phyloP scores from a whole-genome alignment of 441 rosid species.

The Biscutella laevigata region DNA sequence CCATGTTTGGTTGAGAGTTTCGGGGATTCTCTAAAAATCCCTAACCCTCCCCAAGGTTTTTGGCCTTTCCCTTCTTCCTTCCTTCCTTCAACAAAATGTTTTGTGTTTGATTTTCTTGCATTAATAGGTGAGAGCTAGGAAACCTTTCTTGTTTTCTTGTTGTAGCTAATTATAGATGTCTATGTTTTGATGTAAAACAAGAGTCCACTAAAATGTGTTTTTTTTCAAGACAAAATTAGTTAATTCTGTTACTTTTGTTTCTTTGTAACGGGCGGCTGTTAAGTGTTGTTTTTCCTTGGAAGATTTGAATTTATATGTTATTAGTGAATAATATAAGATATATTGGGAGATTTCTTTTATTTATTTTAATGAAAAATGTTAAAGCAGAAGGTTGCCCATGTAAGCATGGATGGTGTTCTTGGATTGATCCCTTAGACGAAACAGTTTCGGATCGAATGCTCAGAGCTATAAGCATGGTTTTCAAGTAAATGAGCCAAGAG shows the following conservation, averaged over 20 bases:
- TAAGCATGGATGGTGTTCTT: slow-evolving; percentile 26
- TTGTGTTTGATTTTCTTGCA: not conserved
- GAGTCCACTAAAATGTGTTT: not conserved
- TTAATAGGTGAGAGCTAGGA: slow-evolving; percentile 12
- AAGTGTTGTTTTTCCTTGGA: not conserved
- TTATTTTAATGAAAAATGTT: not conserved
- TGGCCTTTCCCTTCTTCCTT: not conserved
- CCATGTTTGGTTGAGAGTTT: not conserved
- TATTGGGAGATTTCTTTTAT: not conserved
- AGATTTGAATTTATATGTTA: not conserved
- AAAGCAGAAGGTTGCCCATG: slow-evolving; percentile 27
- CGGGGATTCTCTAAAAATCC: slow-evolving; percentile 3
- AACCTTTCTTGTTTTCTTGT: not conserved
- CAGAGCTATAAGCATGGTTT: slow-evolving; percentile 5
- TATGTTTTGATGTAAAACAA: not conserved
- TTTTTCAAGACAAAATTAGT: not conserved
- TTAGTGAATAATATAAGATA: not conserved
- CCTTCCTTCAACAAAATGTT: not conserved
- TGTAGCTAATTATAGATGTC: slow-evolving; percentile 13
- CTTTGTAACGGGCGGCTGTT: no score
- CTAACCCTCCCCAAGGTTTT: not conserved
- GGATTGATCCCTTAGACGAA: no score
- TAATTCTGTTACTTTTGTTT: slow-evolving; percentile 7
- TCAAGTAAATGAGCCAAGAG: slow-evolving; percentile 9
- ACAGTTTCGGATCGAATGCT: slow-evolving; percentile 2